Percentiles rank a stretch among this genome's conserved stretches.
Evolutionary conservation across 768 basidiomycete species (phyloP).

Genomic region (Tylopilus plumbeoviolaceoides): DNA sequence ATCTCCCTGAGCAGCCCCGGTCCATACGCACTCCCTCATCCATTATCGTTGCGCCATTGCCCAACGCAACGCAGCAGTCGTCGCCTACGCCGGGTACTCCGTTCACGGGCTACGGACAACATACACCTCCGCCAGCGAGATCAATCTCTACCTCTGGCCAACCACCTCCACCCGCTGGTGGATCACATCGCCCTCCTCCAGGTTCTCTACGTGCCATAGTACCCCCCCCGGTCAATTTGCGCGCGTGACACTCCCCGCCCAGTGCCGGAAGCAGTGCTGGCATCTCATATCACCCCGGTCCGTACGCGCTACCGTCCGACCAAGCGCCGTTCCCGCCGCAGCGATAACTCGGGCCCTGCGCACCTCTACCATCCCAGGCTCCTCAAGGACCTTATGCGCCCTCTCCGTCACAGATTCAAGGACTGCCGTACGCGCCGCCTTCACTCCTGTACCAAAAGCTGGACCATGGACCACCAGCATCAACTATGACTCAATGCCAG

Average conservation of each 20-base stretch:
- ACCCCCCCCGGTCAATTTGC: constrained; percentile 33
- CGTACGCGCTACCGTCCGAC: constrained; percentile 23
- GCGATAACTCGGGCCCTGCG: constrained; percentile 26
- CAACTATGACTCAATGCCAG: no score
- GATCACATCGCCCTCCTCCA: constrained; percentile 25
- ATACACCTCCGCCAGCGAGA: constrained; percentile 29
- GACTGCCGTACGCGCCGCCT: no score
- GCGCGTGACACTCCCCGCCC: constrained; percentile 44
- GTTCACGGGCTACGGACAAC: no score
- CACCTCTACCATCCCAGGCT: constrained; percentile 19
- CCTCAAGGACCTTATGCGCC: constrained; percentile 31
- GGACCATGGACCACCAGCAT: no score
- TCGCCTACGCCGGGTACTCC: no score
- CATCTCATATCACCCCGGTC: constrained; percentile 27
- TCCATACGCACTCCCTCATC: no score
- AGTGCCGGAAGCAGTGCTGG: constrained; percentile 22
- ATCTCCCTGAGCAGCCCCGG: no score
- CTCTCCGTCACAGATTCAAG: constrained; percentile 20
- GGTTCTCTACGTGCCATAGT: constrained; percentile 28
- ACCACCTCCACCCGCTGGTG: constrained; percentile 31
- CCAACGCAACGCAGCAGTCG: no score
- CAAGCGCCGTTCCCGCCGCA: constrained; percentile 17
- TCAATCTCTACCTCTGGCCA: constrained; percentile 26
- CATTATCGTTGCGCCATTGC: no score
- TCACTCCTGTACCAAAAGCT: no score